phyloP scores from a whole-genome alignment of 129 eudicot genomes.

The Tanacetum coccineum region DNA sequence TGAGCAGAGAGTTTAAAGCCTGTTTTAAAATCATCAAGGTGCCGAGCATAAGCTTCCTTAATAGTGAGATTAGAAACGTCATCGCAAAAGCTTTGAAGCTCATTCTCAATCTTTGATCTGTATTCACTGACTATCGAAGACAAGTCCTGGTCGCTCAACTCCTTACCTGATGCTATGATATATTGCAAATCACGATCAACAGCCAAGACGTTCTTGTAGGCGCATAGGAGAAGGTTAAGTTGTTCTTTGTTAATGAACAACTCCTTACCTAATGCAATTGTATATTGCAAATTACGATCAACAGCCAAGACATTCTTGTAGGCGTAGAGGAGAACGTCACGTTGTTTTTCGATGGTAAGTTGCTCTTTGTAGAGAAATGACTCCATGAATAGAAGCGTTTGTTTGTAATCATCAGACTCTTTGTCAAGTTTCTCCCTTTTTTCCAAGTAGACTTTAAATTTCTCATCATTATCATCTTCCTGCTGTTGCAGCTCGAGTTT shows the following conservation, averaged over 20 bases:
- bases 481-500: not conserved
- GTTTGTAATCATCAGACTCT: not conserved
- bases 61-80: too few relatives aligned
- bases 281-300: not conserved
- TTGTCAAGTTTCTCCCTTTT: not conserved
- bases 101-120: too few relatives aligned
- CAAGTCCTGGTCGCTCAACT: not conserved
- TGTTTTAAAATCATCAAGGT: too few relatives aligned
- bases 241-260: not conserved
- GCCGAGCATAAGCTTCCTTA: too few relatives aligned
- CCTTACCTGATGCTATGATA: not conserved
- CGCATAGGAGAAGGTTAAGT: not conserved
- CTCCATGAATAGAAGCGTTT: not conserved
- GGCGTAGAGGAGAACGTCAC: not conserved
- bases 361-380: not conserved
- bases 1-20: not conserved
- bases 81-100: too few relatives aligned
- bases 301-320: not conserved
- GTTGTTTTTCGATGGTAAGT: not conserved
- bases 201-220: not conserved
- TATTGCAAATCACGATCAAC: not conserved
- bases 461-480: not conserved
- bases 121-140: not conserved
- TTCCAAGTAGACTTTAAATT: not conserved
- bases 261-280: not conserved